phyloP scores from a whole-genome alignment of 2,329 filamentous ascomycete species.

The Colletotrichum lentis region DNA sequence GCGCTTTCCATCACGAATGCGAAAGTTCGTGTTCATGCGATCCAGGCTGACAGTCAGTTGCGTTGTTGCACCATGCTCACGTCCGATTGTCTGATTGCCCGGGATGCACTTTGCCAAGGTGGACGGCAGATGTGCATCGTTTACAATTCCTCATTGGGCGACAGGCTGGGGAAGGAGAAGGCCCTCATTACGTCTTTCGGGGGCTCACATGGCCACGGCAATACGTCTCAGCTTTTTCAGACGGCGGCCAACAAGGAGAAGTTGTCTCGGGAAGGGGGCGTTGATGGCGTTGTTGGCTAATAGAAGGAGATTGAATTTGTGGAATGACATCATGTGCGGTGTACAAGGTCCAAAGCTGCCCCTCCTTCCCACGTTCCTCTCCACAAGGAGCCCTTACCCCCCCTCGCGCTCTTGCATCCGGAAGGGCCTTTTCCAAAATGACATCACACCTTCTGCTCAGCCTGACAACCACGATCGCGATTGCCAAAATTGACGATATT shows the following conservation, averaged over 20 bases:
- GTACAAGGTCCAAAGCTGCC: constrained; percentile 20
- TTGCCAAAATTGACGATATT: constrained; percentile 29
- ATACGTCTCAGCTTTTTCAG: constrained; percentile 20
- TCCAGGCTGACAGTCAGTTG: not conserved
- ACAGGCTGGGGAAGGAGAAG: not conserved
- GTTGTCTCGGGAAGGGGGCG: constrained; percentile 1
- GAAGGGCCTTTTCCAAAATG: constrained; percentile 28
- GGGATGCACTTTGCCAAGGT: constrained; percentile 10
- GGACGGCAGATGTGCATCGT: constrained; percentile 21
- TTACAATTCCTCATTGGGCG: constrained; percentile 3
- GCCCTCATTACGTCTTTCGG: constrained; percentile 28
- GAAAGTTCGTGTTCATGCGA: not conserved
- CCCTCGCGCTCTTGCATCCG: constrained; percentile 6
- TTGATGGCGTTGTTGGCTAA: constrained; percentile 13
- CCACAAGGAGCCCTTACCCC: constrained; percentile 15
- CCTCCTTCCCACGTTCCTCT: constrained; percentile 20
- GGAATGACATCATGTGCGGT: constrained; percentile 35
- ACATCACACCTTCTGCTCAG: constrained; percentile 31
- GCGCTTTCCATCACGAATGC: not conserved
- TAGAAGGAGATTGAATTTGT: constrained; percentile 7
- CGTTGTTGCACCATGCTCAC: not conserved
- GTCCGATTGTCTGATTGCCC: constrained; percentile 2
- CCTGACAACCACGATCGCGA: constrained; percentile 20
- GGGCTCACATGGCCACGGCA: constrained; percentile 27
- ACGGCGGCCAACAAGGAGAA: constrained; percentile 9